Evolutionary conservation across 2,329 filamentous ascomycete genomes (phyloP), one percentile per base, ranked within the genome.

Genomic region (Aschersonia sp.): DNA sequence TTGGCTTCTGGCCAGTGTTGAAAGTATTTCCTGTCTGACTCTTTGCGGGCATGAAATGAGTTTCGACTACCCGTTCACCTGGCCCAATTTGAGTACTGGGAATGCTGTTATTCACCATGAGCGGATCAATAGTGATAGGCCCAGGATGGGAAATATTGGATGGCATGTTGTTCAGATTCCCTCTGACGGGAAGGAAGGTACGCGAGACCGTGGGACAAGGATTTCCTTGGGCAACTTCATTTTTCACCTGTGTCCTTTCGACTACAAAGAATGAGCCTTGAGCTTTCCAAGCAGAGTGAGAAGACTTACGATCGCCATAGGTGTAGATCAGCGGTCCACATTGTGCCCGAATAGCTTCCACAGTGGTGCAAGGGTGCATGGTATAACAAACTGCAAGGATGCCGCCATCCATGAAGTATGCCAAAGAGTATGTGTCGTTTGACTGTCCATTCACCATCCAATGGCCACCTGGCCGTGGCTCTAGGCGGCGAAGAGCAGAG

Each of bases 401-500:
- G 4, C 47, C 45, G 12, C 45, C 49, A 39, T 52, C 43, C 43
- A 50, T 48, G 9, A 49, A 22, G 30, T 51, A 53, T 4, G 46
- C 45, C 29, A 51, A 32, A 30, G 41, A 46, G 45, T 48, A 49
- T 9, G 45, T 30, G 11, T 50, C 49, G 6, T 49, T 32, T 11
- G 48, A 44, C 44, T 53, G 47, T 12, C n/a, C 49, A 5, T 48
- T 49, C 14, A 54, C 32, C 14, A 42, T 31, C 53, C 53, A 54
- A 14, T 47, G 46, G 10, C 53, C 53, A 30, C 46, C 47, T 11
- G 51, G 47, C 5, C 47, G 44, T 41, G 53, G 51, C 45, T 54
- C 53, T 31, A 54, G 45, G 12, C 43, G 47, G 43, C 47, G 52
- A 12, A 53, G 45, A 6, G 46, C 49, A 29, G 50, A 47, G 41